phyloP scores from a whole-genome alignment of 139 green algal genomes.

The Coelastrella sp. region DNA sequence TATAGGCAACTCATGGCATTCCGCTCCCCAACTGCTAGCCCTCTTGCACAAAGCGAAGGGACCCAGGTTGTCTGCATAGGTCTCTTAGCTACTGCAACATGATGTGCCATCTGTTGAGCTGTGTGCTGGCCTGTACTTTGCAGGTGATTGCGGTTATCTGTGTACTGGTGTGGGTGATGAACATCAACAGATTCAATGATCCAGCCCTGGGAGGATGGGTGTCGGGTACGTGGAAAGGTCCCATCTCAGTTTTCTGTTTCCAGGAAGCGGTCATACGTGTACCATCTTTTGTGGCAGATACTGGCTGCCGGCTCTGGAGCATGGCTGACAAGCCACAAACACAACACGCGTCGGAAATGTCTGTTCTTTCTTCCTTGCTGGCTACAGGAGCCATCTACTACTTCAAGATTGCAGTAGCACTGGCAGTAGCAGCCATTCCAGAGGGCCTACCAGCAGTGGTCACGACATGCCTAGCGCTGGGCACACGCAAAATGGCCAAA shows the following conservation, averaged over 20 bases:
- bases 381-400: conserved; percentile 89
- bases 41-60: no score
- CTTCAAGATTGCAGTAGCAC: conserved; percentile 97
- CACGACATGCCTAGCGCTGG: conserved; percentile 99
- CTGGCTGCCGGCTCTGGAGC: no score
- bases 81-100: background rate
- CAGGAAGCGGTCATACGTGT: no score
- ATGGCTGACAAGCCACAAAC: no score
- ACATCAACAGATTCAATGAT: conserved; percentile 93
- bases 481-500: conserved; percentile 97
- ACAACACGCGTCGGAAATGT: no score
- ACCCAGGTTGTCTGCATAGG: background rate
- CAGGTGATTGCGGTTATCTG: conserved; percentile 49
- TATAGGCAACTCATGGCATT: no score
- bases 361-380: no score
- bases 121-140: background rate
- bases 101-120: background rate
- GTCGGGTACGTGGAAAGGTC: background rate
- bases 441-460: conserved; percentile 99
- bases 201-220: conserved; percentile 44
- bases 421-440: conserved; percentile 98
- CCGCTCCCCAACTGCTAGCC: no score
- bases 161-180: conserved; percentile 93
- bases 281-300: no score
- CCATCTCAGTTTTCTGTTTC: no score